Conservation (phyloP, 495 filamentous ascomycete species). For the Penicillium turbatum region DNA sequence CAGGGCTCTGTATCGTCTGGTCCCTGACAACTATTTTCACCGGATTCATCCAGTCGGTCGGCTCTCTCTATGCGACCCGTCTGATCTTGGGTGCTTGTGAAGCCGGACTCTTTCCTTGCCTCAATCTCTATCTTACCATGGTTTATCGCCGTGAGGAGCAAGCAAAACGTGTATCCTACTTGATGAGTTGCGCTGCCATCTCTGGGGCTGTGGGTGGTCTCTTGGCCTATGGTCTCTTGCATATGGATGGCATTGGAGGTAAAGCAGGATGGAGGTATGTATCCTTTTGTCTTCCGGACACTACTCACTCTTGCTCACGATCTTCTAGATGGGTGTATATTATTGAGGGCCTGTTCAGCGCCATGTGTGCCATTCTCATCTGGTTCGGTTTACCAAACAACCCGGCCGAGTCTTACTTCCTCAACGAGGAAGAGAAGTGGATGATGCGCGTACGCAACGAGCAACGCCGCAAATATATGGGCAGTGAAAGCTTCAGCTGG, state of each 20-base stretch:
- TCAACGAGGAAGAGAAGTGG: conserved; percentile 46
- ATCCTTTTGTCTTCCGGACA: background rate
- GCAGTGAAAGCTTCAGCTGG: conserved; percentile 49
- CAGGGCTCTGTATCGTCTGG: conserved; percentile 44
- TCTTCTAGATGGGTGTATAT: conserved; percentile 46
- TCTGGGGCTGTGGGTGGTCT: conserved; percentile 44
- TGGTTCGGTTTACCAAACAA: conserved; percentile 56
- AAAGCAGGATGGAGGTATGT: conserved; percentile 41
- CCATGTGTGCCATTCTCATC: conserved; percentile 45
- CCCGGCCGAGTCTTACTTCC: conserved; percentile 49
- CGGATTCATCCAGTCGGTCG: conserved; percentile 48
- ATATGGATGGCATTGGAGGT: conserved; percentile 42
- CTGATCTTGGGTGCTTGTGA: conserved; percentile 61
- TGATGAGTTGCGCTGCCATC: conserved; percentile 43
- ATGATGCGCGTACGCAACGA: conserved; percentile 48
- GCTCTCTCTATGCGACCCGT: conserved; percentile 50
- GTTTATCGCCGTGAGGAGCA: conserved; percentile 48
- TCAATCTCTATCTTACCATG: conserved; percentile 49
- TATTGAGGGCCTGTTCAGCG: conserved; percentile 52
- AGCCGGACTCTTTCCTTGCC: conserved; percentile 66
- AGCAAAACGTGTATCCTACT: conserved; percentile 39
- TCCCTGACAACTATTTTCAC: conserved; percentile 50
- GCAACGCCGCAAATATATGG: conserved; percentile 40
- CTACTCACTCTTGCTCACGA: background rate
- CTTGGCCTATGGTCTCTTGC: conserved; percentile 41